Conservation (phyloP, 352 stramenopile species). For the Nothophytophthora sp. region DNA sequence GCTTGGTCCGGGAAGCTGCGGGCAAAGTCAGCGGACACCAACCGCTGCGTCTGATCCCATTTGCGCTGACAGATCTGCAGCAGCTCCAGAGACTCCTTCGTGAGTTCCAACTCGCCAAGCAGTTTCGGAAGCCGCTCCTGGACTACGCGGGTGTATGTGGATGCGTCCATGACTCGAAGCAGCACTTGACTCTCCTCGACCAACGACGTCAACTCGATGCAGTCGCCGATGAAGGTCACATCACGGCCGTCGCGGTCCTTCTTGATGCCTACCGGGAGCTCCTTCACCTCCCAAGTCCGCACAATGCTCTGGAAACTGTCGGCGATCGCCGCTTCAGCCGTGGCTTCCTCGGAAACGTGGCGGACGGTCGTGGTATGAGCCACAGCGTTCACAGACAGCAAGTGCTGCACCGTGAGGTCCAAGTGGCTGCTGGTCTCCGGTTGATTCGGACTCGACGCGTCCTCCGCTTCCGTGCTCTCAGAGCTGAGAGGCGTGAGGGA, state of each 20-base stretch:
- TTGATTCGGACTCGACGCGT: too few relatives aligned
- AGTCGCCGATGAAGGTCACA: conserved; percentile 53
- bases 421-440: conserved; percentile 16
- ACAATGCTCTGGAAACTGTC: conserved; percentile 61
- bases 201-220: conserved; percentile 48
- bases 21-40: conserved; percentile 64
- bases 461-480: conserved; percentile 1
- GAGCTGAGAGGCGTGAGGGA: conserved; percentile 19
- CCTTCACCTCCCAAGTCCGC: conserved; percentile 57
- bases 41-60: conserved; percentile 65
- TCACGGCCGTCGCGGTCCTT: conserved; percentile 73
- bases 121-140: conserved; percentile 49
- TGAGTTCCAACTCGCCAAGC: conserved; percentile 41
- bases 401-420: conserved; percentile 46
- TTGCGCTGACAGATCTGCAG: conserved; percentile 62
- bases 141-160: conserved; percentile 62
- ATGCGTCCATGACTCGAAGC: conserved; percentile 70
- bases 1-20: conserved; percentile 60
- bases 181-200: conserved; percentile 78
- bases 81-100: conserved; percentile 55
- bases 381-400: conserved; percentile 49
- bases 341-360: conserved; percentile 73
- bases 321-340: conserved; percentile 57
- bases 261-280: conserved; percentile 42
- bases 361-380: conserved; percentile 44